Conservation (phyloP, 192 early-diverging fungal genomes). For the Phlyctochytrium planicorne region DNA sequence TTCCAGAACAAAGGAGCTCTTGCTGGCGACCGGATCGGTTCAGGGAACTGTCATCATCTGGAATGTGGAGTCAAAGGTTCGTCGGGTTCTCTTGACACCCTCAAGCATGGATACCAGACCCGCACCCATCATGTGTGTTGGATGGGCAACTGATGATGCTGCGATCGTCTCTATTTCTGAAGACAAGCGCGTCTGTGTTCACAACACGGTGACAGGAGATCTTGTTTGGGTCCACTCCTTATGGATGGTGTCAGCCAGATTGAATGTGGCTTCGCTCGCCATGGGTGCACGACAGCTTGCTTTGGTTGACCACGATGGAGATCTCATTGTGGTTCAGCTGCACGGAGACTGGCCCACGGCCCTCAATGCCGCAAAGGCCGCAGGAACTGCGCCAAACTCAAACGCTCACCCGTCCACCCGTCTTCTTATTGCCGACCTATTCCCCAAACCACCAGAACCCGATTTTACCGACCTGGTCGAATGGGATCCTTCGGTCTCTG, state of each 20-base stretch:
- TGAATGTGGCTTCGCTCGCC: constrained; percentile 17
- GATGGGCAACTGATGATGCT: constrained; percentile 30
- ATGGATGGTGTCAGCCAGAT: constrained; percentile 24
- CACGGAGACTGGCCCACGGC: constrained; percentile 32
- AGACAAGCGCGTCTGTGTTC: constrained; percentile 27
- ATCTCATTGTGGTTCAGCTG: constrained; percentile 12
- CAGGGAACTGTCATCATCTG: constrained; percentile 27
- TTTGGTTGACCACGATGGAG: constrained; percentile 27
- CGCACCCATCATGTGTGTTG: constrained; percentile 23
- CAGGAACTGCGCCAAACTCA: background rate
- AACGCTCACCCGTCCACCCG: constrained; percentile 11
- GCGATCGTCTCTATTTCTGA: constrained; percentile 27
- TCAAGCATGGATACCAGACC: constrained; percentile 19
- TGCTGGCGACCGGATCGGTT: constrained; percentile 26
- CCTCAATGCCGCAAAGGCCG: background rate
- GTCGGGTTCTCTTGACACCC: constrained; percentile 23
- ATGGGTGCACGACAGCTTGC: constrained; percentile 18
- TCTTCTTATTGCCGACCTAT: constrained; percentile 12
- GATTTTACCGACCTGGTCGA: constrained; percentile 23
- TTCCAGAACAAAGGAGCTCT: constrained; percentile 27
- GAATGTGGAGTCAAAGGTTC: constrained; percentile 32
- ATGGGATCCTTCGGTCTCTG: constrained; percentile 13
- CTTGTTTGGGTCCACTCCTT: constrained; percentile 31
- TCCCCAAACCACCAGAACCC: constrained; percentile 24
- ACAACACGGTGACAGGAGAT: constrained; percentile 33